These are phyloP conservation scores for Arthroderma sp. DNA, from an alignment of 2,329 filamentous ascomycete species.

Conservation along the genomic window DNA sequence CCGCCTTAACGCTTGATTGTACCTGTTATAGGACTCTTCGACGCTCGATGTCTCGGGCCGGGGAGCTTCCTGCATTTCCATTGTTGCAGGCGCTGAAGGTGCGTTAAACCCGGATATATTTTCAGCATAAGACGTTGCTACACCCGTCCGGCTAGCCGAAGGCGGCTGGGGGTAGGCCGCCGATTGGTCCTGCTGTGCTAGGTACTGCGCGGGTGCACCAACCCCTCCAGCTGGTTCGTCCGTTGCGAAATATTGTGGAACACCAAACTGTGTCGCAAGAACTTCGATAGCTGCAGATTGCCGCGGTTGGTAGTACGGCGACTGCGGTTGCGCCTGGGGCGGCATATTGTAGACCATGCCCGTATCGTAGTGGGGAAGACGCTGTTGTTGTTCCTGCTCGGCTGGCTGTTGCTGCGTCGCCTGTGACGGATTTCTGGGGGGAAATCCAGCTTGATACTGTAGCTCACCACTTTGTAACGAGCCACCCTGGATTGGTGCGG, in stretches of 20 bases:
- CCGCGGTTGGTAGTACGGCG: constrained; percentile 61
- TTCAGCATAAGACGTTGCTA: constrained; percentile 39
- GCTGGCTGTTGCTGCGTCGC: constrained; percentile 15
- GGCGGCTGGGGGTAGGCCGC: constrained; percentile 49
- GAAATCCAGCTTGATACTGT: constrained; percentile 55
- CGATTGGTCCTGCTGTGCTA: constrained; percentile 51
- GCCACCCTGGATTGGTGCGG: constrained; percentile 36
- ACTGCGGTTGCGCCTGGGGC: constrained; percentile 48
- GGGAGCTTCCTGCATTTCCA: constrained; percentile 16
- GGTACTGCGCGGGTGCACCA: constrained; percentile 45
- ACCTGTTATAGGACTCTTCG: constrained; percentile 56
- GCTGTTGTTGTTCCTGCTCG: constrained; percentile 39
- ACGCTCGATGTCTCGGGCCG: constrained; percentile 35
- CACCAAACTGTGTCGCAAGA: constrained; percentile 53
- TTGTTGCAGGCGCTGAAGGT: constrained; percentile 26
- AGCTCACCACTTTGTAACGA: constrained; percentile 42
- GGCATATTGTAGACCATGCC: constrained; percentile 70
- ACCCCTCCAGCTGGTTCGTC: constrained; percentile 53
- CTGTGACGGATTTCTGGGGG: constrained; percentile 23
- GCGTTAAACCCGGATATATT: constrained; percentile 38
- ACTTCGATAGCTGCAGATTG: constrained; percentile 68
- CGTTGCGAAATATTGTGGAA: constrained; percentile 61
- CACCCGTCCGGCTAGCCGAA: constrained; percentile 38
- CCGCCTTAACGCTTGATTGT: constrained; percentile 42
- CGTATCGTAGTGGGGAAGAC: constrained; percentile 43